A percentile compares a stretch with the other conserved stretches of the same genome.
Conservation (phyloP, 108 stramenopile genomes). For the Craspedostauros australis region DNA sequence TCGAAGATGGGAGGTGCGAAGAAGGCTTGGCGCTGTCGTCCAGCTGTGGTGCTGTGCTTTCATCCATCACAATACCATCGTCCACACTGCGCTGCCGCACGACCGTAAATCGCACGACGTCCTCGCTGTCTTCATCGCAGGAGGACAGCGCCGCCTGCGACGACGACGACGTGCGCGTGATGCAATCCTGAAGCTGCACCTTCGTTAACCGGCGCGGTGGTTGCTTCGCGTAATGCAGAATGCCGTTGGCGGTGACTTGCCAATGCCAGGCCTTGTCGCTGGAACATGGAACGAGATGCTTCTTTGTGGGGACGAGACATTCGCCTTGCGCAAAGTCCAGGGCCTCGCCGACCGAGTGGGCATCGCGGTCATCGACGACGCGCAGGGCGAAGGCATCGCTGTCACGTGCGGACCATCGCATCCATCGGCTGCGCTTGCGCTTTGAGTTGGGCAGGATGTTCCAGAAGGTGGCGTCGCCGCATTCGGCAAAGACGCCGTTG, state of each 20-base stretch:
- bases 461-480: conserved; percentile 81
- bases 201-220: conserved; percentile 11
- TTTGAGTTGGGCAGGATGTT: conserved; percentile 22
- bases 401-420: conserved; percentile 23
- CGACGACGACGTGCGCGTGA: conserved; percentile 13
- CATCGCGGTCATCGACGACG: conserved; percentile 10
- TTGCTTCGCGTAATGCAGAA: conserved; percentile 32
- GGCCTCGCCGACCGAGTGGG: background rate
- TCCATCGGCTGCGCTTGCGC: conserved; percentile 17
- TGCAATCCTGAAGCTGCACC: conserved; percentile 10
- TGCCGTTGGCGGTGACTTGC: conserved; percentile 51
- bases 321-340: conserved; percentile 13
- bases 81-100: too few relatives aligned
- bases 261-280: conserved; percentile 61
- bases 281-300: conserved; percentile 39
- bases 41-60: too few relatives aligned
- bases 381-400: conserved; percentile 23
- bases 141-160: conserved; percentile 5
- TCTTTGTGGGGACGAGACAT: conserved; percentile 20
- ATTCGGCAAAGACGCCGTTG: conserved; percentile 56
- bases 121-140: conserved; percentile 9
- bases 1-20: background rate
- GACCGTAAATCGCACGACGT: too few relatives aligned
- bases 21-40: too few relatives aligned
- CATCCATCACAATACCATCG: too few relatives aligned